phyloP scores from a whole-genome alignment of 805 yeast species.

The Blastobotrys robertii region DNA sequence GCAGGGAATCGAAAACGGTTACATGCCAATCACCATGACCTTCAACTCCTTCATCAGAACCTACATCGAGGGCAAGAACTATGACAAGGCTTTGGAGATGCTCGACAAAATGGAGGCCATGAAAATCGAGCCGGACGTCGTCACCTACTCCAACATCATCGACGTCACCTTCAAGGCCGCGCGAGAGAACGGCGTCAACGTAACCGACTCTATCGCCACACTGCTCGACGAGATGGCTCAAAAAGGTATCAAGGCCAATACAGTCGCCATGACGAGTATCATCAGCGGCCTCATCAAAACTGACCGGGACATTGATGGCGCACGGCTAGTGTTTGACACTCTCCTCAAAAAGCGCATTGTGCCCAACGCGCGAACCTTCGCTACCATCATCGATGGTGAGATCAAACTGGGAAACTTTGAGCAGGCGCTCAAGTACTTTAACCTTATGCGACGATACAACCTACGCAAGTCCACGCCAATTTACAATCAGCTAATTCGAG shows the following conservation, averaged over 20 bases:
- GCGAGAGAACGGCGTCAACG: slow-evolving; percentile 34
- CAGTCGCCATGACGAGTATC: slow-evolving; percentile 41
- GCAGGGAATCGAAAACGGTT: slow-evolving; percentile 27
- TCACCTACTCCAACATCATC: slow-evolving; percentile 52
- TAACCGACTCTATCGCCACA: slow-evolving; percentile 27
- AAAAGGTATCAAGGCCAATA: slow-evolving; percentile 33
- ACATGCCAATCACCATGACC: slow-evolving; percentile 37
- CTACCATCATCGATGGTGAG: slow-evolving; percentile 26
- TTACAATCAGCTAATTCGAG: slow-evolving; percentile 25
- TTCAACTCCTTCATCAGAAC: slow-evolving; percentile 43
- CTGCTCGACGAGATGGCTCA: slow-evolving; percentile 35
- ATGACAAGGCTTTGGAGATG: slow-evolving; percentile 39
- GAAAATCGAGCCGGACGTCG: slow-evolving; percentile 44
- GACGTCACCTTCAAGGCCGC: slow-evolving; percentile 42
- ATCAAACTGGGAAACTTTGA: slow-evolving; percentile 18
- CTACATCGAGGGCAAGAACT: slow-evolving; percentile 33
- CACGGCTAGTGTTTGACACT: slow-evolving; percentile 38
- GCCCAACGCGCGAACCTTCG: slow-evolving; percentile 20
- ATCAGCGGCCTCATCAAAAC: slow-evolving; percentile 44
- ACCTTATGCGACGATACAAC: slow-evolving; percentile 17
- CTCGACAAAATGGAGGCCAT: slow-evolving; percentile 36
- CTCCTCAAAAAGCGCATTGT: slow-evolving; percentile 28
- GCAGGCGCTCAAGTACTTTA: slow-evolving; percentile 16
- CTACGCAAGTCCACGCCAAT: slow-evolving; percentile 20
- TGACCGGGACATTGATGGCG: slow-evolving; percentile 40